These are phyloP conservation scores for Recurvomyces mirabilis DNA, from an alignment of 495 filamentous ascomycete species.

Conservation along the genomic window DNA sequence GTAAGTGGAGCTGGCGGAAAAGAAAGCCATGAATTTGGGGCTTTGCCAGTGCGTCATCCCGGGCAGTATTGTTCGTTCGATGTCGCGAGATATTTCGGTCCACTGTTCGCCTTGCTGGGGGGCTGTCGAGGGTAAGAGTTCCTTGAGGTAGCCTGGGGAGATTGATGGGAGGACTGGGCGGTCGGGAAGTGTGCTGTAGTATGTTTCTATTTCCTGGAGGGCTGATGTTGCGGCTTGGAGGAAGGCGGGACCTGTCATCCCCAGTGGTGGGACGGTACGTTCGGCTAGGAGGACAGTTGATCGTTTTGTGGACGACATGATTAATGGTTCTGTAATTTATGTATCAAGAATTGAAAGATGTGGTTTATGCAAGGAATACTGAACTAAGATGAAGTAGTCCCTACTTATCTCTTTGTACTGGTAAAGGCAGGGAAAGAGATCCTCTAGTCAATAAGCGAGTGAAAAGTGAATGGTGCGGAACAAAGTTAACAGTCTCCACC, in stretches of 20 bases:
- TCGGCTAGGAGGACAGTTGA: neutral
- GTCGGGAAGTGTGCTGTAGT: conserved; percentile 64
- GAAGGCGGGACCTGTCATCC: conserved; percentile 79
- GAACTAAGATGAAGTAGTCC: no score
- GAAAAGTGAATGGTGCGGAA: no score
- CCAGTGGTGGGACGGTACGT: conserved; percentile 6
- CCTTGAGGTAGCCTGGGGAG: conserved; percentile 74
- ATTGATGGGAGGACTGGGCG: conserved; percentile 68
- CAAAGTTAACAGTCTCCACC: no score
- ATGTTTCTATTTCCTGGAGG: conserved; percentile 75
- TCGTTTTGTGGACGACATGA: neutral
- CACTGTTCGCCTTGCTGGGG: conserved; percentile 68
- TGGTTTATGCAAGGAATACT: no score
- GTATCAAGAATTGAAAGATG: no score
- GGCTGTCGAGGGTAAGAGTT: conserved; percentile 61
- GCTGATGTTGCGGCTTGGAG: conserved; percentile 67
- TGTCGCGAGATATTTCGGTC: conserved; percentile 70
- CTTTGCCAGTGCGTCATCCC: conserved; percentile 93
- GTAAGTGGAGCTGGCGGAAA: conserved; percentile 70
- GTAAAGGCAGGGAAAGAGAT: no score
- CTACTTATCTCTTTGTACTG: no score
- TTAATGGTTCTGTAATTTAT: no score
- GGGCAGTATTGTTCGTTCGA: conserved; percentile 81
- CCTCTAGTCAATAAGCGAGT: no score
- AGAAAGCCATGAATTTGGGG: conserved; percentile 96